phyloP scores from a whole-genome alignment of 768 basidiomycete genomes.

The Cystofilobasidium macerans region DNA sequence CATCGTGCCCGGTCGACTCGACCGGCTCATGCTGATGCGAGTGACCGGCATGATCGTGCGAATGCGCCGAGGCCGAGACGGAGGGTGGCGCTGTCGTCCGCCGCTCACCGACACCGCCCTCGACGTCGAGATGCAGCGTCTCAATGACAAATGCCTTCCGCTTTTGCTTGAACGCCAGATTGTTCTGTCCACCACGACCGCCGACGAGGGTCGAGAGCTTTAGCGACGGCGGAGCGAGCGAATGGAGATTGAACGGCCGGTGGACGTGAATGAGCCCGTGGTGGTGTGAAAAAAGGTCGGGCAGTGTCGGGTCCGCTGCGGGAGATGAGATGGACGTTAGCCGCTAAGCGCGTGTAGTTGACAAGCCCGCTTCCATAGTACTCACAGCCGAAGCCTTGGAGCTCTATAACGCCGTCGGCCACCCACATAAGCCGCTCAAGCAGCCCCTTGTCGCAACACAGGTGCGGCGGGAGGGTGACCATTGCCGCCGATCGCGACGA shows the following conservation, averaged over 20 bases:
- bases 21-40: slow-evolving; percentile 5
- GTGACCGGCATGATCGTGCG: slow-evolving; percentile 23
- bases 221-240: slow-evolving; percentile 66
- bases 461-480: slow-evolving; percentile 52
- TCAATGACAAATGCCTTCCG: slow-evolving; percentile 78
- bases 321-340: background rate
- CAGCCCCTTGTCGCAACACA: slow-evolving; percentile 54
- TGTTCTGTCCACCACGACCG: slow-evolving; percentile 73
- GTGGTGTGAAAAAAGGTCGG: slow-evolving; percentile 63
- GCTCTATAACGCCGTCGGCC: slow-evolving; percentile 60
- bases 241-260: slow-evolving; percentile 60
- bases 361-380: slow-evolving; percentile 16
- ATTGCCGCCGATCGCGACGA: slow-evolving; percentile 40
- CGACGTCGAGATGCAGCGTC: slow-evolving; percentile 57
- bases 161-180: slow-evolving; percentile 86
- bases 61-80: slow-evolving; percentile 11
- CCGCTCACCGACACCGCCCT: slow-evolving; percentile 39
- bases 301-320: slow-evolving; percentile 65
- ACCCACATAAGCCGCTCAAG: slow-evolving; percentile 66
- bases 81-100: slow-evolving; percentile 30
- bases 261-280: slow-evolving; percentile 76
- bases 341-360: no score
- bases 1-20: slow-evolving; percentile 4
- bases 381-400: slow-evolving; percentile 70
- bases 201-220: slow-evolving; percentile 75